A percentile compares a stretch with the other conserved stretches of the same genome.
These are phyloP conservation scores for Hura crepitans DNA, from an alignment of 441 rosid genomes.

Conservation along the genomic window DNA sequence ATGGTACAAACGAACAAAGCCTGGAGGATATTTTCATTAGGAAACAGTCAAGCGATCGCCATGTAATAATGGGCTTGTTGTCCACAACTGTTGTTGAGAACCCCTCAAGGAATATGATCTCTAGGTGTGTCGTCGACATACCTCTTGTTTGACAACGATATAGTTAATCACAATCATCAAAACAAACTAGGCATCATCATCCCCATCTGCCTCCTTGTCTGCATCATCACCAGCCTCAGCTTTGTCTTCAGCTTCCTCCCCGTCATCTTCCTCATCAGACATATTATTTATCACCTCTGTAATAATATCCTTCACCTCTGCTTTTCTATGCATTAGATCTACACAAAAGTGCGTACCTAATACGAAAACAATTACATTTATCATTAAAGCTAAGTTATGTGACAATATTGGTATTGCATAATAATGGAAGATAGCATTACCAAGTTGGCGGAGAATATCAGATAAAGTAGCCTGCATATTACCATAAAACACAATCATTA, in stretches of 20 bases:
- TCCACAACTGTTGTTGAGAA: constrained; percentile 21
- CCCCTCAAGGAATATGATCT: constrained; percentile 14
- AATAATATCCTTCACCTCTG: constrained; percentile 85
- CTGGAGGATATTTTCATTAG: constrained; percentile 21
- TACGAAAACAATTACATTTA: constrained; percentile 15
- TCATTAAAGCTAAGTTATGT: neutral
- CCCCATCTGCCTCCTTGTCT: constrained; percentile 37
- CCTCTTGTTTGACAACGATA: constrained; percentile 13
- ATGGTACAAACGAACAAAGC: constrained; percentile 44
- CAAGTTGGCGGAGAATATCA: constrained; percentile 76
- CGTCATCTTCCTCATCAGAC: constrained; percentile 87
- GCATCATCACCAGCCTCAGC: constrained; percentile 37
- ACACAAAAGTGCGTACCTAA: constrained; percentile 68
- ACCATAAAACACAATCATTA: constrained; percentile 16
- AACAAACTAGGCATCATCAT: constrained; percentile 36
- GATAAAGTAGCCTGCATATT: constrained; percentile 78
- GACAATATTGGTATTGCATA: neutral
- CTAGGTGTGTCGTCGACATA: constrained; percentile 20
- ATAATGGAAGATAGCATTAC: constrained; percentile 36
- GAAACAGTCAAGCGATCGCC: constrained; percentile 21
- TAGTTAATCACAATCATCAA: constrained; percentile 11
- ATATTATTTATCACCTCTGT: constrained; percentile 84
- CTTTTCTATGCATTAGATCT: constrained; percentile 73
- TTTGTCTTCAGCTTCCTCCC: constrained; percentile 50
- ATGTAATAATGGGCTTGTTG: constrained; percentile 19